phyloP scores from a whole-genome alignment of 225 moss, liverwort and hornwort species.

The Anthoceros angustus region DNA sequence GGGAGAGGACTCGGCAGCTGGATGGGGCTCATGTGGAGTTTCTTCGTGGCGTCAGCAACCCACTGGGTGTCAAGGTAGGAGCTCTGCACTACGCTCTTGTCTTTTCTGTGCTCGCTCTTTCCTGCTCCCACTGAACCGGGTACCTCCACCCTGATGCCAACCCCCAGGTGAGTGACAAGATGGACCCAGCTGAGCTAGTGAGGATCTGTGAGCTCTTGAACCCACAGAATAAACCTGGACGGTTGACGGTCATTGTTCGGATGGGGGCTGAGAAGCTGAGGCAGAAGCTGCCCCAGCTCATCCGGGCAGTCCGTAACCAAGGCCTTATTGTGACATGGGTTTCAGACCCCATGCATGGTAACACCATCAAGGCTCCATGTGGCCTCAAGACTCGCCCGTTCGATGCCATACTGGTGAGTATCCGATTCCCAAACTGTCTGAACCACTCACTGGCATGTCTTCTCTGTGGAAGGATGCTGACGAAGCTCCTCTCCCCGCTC shows the following conservation, averaged over 20 bases:
- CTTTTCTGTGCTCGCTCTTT: too few relatives aligned
- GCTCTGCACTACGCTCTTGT: too few relatives aligned
- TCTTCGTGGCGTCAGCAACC: slow-evolving; percentile 57
- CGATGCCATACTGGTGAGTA: slow-evolving; percentile 54
- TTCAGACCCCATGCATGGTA: slow-evolving; percentile 81
- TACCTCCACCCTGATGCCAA: too few relatives aligned
- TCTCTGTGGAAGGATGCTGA: too few relatives aligned
- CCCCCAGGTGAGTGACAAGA: slow-evolving; percentile 60
- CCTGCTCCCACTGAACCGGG: too few relatives aligned
- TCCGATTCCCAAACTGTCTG: too few relatives aligned
- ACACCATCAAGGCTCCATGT: slow-evolving; percentile 70
- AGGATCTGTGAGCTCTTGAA: slow-evolving; percentile 35
- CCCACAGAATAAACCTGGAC: slow-evolving; percentile 48
- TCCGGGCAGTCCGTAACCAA: slow-evolving; percentile 44
- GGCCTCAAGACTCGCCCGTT: slow-evolving; percentile 78
- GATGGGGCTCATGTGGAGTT: slow-evolving; percentile 65
- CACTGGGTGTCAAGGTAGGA: slow-evolving; percentile 61
- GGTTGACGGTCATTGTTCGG: slow-evolving; percentile 43
- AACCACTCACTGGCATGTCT: too few relatives aligned
- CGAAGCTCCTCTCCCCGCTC: too few relatives aligned
- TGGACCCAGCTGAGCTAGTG: slow-evolving; percentile 40
- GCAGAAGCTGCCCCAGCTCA: slow-evolving; percentile 32
- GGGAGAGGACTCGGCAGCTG: slow-evolving; percentile 43
- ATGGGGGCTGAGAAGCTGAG: slow-evolving; percentile 55
- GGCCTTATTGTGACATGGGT: slow-evolving; percentile 74